Evolutionary conservation across 805 yeast species (phyloP).

Genomic region (Grigorovia humatica): DNA sequence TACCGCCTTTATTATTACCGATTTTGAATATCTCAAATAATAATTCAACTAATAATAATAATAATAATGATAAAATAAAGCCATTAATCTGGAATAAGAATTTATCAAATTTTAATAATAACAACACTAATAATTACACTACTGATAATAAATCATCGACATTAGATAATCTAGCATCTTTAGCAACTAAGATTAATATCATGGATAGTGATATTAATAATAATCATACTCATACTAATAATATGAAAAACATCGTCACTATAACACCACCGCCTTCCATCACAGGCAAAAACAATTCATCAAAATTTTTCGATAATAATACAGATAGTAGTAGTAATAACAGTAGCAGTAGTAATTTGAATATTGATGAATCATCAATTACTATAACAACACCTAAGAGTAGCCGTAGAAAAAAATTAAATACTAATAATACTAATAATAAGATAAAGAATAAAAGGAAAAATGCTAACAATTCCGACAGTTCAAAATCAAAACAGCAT

Average conservation of each 20-base stretch:
- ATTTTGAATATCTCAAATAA: background rate
- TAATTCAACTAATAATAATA: background rate
- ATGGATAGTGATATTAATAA: background rate
- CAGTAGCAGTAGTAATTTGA: too few species aligned
- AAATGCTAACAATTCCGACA: background rate
- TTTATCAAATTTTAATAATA: too few species aligned
- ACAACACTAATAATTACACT: background rate
- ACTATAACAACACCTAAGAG: background rate
- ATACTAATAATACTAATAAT: background rate
- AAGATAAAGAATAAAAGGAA: background rate
- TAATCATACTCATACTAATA: background rate
- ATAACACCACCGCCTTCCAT: background rate
- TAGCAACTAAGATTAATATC: conserved; percentile 11
- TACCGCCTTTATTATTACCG: conserved; percentile 27
- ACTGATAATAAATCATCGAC: background rate
- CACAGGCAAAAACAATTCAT: background rate
- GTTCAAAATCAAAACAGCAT: background rate
- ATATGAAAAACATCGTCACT: background rate
- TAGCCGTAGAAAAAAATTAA: background rate
- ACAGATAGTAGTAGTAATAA: too few species aligned
- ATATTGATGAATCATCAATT: background rate
- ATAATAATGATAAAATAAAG: too few species aligned
- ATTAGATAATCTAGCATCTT: conserved; percentile 14
- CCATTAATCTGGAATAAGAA: background rate
- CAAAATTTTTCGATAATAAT: too few species aligned